Evolutionary conservation across 2,329 filamentous ascomycete genomes (phyloP).

Genomic region (Ascochyta rabiei): DNA sequence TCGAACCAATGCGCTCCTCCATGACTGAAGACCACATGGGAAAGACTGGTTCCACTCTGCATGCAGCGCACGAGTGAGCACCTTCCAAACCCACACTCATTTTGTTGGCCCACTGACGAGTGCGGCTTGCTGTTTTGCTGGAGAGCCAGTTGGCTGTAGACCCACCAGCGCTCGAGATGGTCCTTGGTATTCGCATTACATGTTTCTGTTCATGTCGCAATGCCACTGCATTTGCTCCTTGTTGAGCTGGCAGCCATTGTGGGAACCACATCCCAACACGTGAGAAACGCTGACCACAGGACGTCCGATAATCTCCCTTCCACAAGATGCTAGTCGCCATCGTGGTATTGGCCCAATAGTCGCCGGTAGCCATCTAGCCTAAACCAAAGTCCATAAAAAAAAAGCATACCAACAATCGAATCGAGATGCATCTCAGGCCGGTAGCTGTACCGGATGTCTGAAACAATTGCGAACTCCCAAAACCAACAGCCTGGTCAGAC

Average conservation of each 20-base stretch:
- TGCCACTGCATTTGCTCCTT: background rate
- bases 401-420: constrained; percentile 1
- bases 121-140: background rate
- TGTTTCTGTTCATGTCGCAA: background rate
- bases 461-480: background rate
- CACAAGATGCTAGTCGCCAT: background rate
- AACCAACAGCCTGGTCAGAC: background rate
- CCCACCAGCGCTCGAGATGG: no score
- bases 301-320: background rate
- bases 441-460: constrained; percentile 4
- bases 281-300: background rate
- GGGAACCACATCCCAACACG: background rate
- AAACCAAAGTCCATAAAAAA: constrained; percentile 1
- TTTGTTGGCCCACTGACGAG: background rate
- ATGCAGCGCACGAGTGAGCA: background rate
- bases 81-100: background rate
- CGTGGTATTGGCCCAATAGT: background rate
- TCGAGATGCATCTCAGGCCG: background rate
- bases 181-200: background rate
- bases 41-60: background rate
- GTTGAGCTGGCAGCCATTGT: background rate
- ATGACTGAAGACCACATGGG: background rate
- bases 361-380: background rate
- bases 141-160: background rate
- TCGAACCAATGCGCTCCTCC: background rate